These are phyloP conservation scores for Phalaenopsis hybrid DNA, from an alignment of 116 monocot species.

Conservation along the genomic window DNA sequence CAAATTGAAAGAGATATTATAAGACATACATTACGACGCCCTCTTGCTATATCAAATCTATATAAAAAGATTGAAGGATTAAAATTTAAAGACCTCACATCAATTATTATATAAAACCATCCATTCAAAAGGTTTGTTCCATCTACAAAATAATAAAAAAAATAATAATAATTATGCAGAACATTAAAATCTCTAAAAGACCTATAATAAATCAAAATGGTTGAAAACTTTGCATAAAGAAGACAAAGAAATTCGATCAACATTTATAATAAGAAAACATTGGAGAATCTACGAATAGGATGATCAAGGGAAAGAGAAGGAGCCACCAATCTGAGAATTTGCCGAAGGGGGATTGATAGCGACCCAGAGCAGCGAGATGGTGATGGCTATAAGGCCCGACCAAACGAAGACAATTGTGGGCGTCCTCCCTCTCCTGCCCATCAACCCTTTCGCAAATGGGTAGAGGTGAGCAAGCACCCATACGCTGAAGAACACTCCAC, in stretches of 20 bases:
- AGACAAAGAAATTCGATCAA: not conserved
- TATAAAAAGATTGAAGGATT: too few relatives aligned
- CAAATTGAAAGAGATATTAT: too few relatives aligned
- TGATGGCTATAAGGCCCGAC: constrained; percentile 27
- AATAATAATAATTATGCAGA: not conserved
- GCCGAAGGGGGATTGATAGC: constrained; percentile 18
- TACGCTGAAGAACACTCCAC: constrained; percentile 27
- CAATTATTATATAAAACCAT: not conserved
- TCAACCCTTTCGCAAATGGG: constrained; percentile 29
- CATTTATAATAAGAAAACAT: not conserved
- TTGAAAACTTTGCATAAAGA: not conserved
- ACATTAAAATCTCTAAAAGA: not conserved
- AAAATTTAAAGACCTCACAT: too few relatives aligned
- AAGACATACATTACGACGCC: too few relatives aligned
- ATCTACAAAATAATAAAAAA: not conserved
- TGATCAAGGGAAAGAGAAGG: constrained; percentile 23
- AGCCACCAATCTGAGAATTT: constrained; percentile 22
- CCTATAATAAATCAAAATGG: not conserved
- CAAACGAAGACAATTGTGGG: constrained; percentile 29
- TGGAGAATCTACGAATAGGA: not conserved
- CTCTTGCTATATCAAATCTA: too few relatives aligned
- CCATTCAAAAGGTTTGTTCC: not conserved
- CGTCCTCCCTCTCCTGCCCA: constrained; percentile 31
- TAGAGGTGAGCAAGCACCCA: constrained; percentile 25
- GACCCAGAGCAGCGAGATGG: constrained; percentile 27